Evolutionary conservation across 176 grass and related monocot genomes (phyloP).

Genomic region (Alopecurus myosuroides): DNA sequence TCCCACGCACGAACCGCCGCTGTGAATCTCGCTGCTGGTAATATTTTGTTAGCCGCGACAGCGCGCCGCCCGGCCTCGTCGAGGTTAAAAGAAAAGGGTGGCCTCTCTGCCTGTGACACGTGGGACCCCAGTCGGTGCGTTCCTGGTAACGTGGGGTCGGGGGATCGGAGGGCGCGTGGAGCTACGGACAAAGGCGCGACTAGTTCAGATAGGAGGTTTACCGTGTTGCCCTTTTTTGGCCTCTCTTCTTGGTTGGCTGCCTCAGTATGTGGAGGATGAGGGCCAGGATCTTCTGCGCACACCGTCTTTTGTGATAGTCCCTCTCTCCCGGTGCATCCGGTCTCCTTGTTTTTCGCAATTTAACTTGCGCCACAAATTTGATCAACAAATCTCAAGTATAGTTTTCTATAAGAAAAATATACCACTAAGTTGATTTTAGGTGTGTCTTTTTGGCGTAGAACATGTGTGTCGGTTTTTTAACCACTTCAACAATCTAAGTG

Average conservation of each 20-base stretch:
- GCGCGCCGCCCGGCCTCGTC: neutral
- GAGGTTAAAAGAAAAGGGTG: neutral
- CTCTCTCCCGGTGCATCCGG: too few species aligned
- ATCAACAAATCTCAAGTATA: too few species aligned
- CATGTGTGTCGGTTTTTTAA: too few species aligned
- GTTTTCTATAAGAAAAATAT: too few species aligned
- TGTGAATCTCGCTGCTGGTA: neutral
- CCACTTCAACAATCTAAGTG: too few species aligned
- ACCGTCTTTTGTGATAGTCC: too few species aligned
- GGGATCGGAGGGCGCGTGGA: neutral
- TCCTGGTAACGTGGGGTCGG: neutral
- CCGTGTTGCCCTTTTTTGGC: neutral
- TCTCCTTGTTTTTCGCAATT: too few species aligned
- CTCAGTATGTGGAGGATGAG: neutral
- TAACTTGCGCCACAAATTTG: too few species aligned
- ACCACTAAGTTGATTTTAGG: too few species aligned
- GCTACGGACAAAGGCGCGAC: neutral
- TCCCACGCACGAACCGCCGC: conserved; percentile 28
- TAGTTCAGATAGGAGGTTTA: neutral
- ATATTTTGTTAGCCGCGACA: neutral
- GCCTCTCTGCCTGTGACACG: conserved; percentile 9
- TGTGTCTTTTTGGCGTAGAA: too few species aligned
- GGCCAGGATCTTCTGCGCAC: neutral
- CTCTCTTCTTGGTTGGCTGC: neutral
- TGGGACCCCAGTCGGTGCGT: conserved; percentile 20